phyloP scores from a whole-genome alignment of 805 yeast genomes.

The Wickerhamomyces hampshirensis region DNA sequence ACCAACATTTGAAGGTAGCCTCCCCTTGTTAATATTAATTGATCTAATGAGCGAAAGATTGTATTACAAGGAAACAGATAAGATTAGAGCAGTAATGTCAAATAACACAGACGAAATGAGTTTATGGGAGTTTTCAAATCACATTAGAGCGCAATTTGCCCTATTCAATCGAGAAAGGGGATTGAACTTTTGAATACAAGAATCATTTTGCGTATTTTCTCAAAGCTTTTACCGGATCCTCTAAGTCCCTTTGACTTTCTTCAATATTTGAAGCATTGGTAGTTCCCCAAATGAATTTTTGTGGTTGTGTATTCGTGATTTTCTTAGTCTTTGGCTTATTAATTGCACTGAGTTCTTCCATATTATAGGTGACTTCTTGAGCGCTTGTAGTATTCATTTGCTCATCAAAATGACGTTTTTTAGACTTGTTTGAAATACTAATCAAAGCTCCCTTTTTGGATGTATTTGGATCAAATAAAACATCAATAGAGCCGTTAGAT shows the following conservation, averaged over 20 bases:
- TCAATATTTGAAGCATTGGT: too few species aligned
- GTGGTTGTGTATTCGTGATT: constrained; percentile 2
- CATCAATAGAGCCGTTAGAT: constrained; percentile 7
- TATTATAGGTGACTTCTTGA: constrained; percentile 13
- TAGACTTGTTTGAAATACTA: constrained; percentile 16
- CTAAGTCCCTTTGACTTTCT: too few species aligned
- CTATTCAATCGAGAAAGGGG: too few species aligned
- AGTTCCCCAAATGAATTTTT: constrained; percentile 14
- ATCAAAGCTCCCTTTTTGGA: constrained; percentile 21
- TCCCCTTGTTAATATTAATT: constrained; percentile 15
- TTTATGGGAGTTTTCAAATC: too few species aligned
- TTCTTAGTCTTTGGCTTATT: constrained; percentile 11
- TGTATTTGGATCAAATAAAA: constrained; percentile 16
- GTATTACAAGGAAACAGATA: constrained; percentile 5
- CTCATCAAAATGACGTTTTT: constrained; percentile 16
- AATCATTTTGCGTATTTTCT: too few species aligned
- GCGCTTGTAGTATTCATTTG: constrained; percentile 6
- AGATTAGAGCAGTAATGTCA: too few species aligned
- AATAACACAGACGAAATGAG: too few species aligned
- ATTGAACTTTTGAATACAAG: too few species aligned
- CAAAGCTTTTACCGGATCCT: too few species aligned
- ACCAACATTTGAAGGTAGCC: constrained; percentile 8
- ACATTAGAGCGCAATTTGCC: too few species aligned
- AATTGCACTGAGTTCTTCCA: constrained; percentile 15
- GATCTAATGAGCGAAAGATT: constrained; percentile 16